Conservation (phyloP, 2,329 filamentous ascomycete species). For the Hysterium pulicare region DNA sequence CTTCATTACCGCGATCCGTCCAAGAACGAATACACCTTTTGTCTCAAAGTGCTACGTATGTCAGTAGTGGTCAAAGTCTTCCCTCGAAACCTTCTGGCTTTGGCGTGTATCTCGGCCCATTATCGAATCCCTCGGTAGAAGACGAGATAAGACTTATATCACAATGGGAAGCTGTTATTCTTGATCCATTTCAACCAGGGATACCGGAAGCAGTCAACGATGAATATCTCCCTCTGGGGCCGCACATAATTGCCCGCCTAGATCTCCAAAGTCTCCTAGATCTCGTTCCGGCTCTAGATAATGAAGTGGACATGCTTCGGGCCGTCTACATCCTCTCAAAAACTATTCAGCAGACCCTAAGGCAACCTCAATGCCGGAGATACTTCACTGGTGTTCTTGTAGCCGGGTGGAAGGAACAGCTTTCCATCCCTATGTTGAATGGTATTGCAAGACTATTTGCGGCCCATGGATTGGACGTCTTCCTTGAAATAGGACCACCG, state of each 20-base stretch:
- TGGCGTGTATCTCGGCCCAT: conserved; percentile 32
- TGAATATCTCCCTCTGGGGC: conserved; percentile 20
- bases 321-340: conserved; percentile 24
- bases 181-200: conserved; percentile 28
- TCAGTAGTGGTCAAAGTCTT: conserved; percentile 17
- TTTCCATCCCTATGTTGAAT: conserved; percentile 26
- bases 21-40: conserved; percentile 29
- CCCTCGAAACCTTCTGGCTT: conserved; percentile 31
- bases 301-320: conserved; percentile 24
- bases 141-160: conserved; percentile 24
- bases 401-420: conserved; percentile 31
- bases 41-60: conserved; percentile 16
- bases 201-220: conserved; percentile 29
- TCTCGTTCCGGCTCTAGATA: conserved; percentile 14
- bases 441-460: conserved; percentile 26
- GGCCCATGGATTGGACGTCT: conserved; percentile 31
- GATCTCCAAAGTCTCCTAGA: conserved; percentile 25
- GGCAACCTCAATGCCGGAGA: conserved; percentile 20
- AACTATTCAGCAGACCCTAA: conserved; percentile 20
- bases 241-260: conserved; percentile 30
- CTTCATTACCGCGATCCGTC: conserved; percentile 22
- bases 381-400: conserved; percentile 33
- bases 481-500: conserved; percentile 31
- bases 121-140: conserved; percentile 23
- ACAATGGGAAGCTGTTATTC: conserved; percentile 31